Conservation (phyloP, 2,329 filamentous ascomycete genomes). For the Neurospora crassa region DNA sequence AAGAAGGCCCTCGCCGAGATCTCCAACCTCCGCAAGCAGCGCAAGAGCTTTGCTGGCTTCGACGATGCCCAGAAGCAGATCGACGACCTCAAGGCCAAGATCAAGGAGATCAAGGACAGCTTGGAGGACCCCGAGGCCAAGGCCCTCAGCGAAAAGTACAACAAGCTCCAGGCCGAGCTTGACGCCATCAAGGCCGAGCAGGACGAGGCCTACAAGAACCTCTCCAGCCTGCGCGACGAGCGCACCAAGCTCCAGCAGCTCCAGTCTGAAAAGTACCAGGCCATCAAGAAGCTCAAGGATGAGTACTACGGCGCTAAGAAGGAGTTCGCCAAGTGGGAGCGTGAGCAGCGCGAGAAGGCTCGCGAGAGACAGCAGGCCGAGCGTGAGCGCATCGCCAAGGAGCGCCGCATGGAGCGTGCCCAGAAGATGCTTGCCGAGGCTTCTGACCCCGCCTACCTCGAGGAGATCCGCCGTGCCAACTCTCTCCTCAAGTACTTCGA, state of each 20-base stretch:
- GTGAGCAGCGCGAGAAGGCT: slow-evolving; percentile 65
- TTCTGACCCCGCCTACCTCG: slow-evolving; percentile 77
- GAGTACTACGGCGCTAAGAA: slow-evolving; percentile 74
- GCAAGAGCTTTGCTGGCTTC: slow-evolving; percentile 82
- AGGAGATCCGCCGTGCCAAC: slow-evolving; percentile 85
- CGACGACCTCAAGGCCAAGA: slow-evolving; percentile 75
- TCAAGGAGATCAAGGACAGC: slow-evolving; percentile 78
- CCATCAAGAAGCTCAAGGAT: slow-evolving; percentile 82
- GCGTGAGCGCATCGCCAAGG: slow-evolving; percentile 61
- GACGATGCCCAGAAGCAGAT: slow-evolving; percentile 83
- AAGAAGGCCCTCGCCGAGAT: slow-evolving; percentile 85
- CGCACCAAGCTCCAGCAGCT: slow-evolving; percentile 72
- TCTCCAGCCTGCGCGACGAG: slow-evolving; percentile 78
- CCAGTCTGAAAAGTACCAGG: slow-evolving; percentile 76
- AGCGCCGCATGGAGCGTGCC: slow-evolving; percentile 67
- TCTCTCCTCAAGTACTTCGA: slow-evolving; percentile 87
- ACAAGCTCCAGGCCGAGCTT: slow-evolving; percentile 75
- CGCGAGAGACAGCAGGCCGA: slow-evolving; percentile 75
- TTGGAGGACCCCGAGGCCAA: slow-evolving; percentile 88
- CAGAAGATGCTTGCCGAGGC: slow-evolving; percentile 71
- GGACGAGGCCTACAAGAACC: slow-evolving; percentile 80
- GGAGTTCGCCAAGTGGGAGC: slow-evolving; percentile 76
- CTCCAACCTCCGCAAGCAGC: slow-evolving; percentile 72
- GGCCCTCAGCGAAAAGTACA: slow-evolving; percentile 79
- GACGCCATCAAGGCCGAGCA: slow-evolving; percentile 87